Conservation (phyloP, 2,329 filamentous ascomycete species). For the Ophiocordyceps polyrhachis-furcata region DNA sequence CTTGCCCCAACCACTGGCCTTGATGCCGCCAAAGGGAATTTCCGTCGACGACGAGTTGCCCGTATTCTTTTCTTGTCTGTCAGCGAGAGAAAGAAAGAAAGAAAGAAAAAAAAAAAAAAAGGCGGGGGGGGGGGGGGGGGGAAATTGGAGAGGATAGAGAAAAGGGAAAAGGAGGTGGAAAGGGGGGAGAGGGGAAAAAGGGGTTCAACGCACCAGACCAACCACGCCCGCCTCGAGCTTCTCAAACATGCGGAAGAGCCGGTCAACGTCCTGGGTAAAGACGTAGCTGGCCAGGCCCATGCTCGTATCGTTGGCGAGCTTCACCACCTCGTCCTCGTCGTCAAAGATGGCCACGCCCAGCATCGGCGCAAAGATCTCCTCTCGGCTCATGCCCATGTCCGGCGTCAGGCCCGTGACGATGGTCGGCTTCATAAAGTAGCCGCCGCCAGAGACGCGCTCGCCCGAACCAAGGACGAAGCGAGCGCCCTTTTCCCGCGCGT, state of each 20-base stretch:
- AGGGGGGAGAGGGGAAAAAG: background rate
- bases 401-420: slow-evolving; percentile 47
- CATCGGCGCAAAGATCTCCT: slow-evolving; percentile 58
- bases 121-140: background rate
- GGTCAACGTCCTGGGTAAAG: slow-evolving; percentile 31
- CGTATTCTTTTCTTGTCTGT: slow-evolving; percentile 13
- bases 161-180: background rate
- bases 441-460: slow-evolving; percentile 27
- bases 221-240: slow-evolving; percentile 27
- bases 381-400: slow-evolving; percentile 46
- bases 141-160: background rate
- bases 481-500: slow-evolving; percentile 43
- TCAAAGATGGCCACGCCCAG: slow-evolving; percentile 51
- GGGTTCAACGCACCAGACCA: slow-evolving; percentile 12
- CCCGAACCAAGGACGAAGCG: slow-evolving; percentile 34
- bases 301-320: slow-evolving; percentile 44
- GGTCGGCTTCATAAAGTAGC: slow-evolving; percentile 52
- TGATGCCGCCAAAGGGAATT: slow-evolving; percentile 28
- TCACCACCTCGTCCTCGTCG: slow-evolving; percentile 49
- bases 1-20: slow-evolving; percentile 27
- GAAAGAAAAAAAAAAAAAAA: background rate
- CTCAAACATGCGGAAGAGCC: slow-evolving; percentile 24
- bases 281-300: slow-evolving; percentile 58
- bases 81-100: background rate
- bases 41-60: slow-evolving; percentile 23